A percentile compares a stretch with the other conserved stretches of the same genome.
Evolutionary conservation across 202 grass and related monocot species (phyloP).

Genomic region (Panicum hallii): DNA sequence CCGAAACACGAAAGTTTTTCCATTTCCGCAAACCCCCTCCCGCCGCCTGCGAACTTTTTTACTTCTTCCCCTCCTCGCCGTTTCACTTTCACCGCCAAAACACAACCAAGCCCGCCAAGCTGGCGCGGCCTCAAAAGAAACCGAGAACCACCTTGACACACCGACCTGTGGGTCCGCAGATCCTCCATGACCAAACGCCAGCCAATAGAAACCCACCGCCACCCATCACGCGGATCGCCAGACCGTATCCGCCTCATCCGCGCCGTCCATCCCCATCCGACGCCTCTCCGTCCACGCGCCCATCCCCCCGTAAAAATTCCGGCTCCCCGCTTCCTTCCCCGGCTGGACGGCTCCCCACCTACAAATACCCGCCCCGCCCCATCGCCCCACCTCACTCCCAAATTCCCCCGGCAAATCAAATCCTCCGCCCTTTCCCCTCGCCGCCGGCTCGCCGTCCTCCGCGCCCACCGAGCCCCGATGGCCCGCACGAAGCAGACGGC

Average conservation of each 20-base stretch:
- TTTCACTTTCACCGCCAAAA: neutral
- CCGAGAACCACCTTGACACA: neutral
- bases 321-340: neutral
- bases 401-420: neutral
- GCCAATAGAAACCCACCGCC: neutral
- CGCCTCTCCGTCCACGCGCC: constrained; percentile 4
- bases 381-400: neutral
- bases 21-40: neutral
- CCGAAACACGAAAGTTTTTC: neutral
- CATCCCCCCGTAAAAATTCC: neutral
- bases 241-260: neutral
- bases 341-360: neutral
- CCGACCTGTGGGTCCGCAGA: neutral
- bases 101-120: neutral
- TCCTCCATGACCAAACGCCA: neutral
- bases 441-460: neutral
- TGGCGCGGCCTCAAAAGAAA: neutral
- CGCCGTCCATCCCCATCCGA: constrained; percentile 44
- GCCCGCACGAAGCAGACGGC: constrained; percentile 84
- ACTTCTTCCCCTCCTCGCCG: neutral
- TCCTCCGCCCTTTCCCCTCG: neutral
- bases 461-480: constrained; percentile 21
- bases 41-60: neutral
- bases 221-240: constrained; percentile 31
- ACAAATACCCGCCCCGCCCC: constrained; percentile 13